Evolutionary conservation across 2,329 filamentous ascomycete species (phyloP).

Genomic region (Fusarium liriodendri): DNA sequence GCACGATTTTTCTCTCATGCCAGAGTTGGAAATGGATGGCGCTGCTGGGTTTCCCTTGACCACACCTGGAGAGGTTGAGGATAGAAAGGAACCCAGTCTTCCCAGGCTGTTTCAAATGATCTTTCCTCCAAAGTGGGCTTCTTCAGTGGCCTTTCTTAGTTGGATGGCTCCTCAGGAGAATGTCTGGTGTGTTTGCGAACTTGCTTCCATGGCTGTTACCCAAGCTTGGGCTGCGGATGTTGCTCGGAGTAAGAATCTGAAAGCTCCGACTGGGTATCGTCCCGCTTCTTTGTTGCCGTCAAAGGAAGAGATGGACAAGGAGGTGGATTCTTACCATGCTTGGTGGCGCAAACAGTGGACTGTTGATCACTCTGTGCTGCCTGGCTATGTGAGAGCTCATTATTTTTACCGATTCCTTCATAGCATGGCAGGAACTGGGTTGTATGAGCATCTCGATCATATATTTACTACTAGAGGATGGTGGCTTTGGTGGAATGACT

Average conservation of each 20-base stretch:
- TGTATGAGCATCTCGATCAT: background rate
- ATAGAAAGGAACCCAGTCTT: background rate
- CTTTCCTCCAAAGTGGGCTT: conserved; percentile 5
- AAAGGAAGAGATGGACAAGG: background rate
- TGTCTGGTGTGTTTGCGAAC: background rate
- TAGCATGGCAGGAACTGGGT: background rate
- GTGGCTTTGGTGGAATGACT: conserved; percentile 9
- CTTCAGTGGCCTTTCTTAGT: background rate
- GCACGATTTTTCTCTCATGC: background rate
- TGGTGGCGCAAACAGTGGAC: conserved; percentile 10
- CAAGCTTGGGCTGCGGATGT: background rate
- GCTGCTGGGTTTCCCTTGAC: background rate
- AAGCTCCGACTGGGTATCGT: background rate
- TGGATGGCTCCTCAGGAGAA: conserved; percentile 11
- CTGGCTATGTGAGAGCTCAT: background rate
- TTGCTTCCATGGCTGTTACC: background rate
- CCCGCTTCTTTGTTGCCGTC: background rate
- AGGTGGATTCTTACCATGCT: background rate
- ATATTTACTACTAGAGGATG: background rate
- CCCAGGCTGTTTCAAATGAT: conserved; percentile 2
- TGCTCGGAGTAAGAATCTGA: background rate
- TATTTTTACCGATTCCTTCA: conserved; percentile 1
- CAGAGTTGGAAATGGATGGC: background rate
- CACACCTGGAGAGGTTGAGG: background rate
- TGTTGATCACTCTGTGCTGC: background rate